phyloP scores from a whole-genome alignment of 2,329 filamentous ascomycete genomes.

The Hypocreales sp. region DNA sequence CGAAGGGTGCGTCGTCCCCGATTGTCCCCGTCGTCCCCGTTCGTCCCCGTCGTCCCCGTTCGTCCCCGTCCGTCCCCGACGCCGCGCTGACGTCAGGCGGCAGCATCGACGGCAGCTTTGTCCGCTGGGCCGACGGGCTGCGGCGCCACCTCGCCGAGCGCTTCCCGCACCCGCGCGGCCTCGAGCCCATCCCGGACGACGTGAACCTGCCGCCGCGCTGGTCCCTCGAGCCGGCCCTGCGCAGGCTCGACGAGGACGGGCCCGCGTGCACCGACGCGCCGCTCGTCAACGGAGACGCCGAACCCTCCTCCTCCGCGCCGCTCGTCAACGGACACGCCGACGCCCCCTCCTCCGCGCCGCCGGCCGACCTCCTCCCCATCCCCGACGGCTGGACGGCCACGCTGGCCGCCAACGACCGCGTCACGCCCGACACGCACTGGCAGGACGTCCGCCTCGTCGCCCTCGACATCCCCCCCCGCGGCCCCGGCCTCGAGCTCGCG shows the following conservation, averaged over 20 bases:
- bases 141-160: conserved; percentile 47
- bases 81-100: background rate
- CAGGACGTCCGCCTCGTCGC: conserved; percentile 82
- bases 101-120: conserved; percentile 68
- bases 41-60: conserved; percentile 11
- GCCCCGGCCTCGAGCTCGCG: conserved; percentile 11
- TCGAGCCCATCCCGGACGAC: conserved; percentile 57
- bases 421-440: conserved; percentile 70
- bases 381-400: conserved; percentile 38
- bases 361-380: conserved; percentile 33
- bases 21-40: conserved; percentile 4
- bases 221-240: conserved; percentile 16
- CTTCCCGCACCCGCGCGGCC: conserved; percentile 52
- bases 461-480: conserved; percentile 29
- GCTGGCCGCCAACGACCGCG: conserved; percentile 49
- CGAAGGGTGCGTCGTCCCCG: conserved; percentile 52
- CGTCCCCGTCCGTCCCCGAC: too few relatives aligned
- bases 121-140: conserved; percentile 61
- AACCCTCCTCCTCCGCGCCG: background rate
- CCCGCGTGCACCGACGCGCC: too few relatives aligned
- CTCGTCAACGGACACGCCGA: too few relatives aligned
- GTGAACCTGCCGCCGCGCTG: conserved; percentile 62
- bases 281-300: background rate
- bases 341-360: conserved; percentile 7
- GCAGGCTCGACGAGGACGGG: background rate